Evolutionary conservation across 176 grass and related monocot genomes (phyloP).

Genomic region (Avena insularis): DNA sequence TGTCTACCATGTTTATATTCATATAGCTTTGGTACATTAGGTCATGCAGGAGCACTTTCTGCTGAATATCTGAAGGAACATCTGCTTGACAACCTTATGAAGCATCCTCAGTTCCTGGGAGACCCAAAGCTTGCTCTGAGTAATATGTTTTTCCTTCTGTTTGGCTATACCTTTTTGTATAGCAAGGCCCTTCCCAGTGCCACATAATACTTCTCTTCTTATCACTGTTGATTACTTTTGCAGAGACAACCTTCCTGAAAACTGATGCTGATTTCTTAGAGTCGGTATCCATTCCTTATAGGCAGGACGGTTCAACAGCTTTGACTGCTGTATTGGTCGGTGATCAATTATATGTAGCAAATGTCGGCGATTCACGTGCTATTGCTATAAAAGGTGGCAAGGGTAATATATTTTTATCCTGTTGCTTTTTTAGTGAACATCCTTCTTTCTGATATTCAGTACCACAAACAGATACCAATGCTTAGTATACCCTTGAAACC

Average conservation of each 20-base stretch:
- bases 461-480: neutral
- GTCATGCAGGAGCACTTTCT: slow-evolving; percentile 77
- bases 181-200: slow-evolving; percentile 33
- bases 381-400: slow-evolving; percentile 69
- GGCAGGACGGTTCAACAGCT: slow-evolving; percentile 95
- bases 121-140: slow-evolving; percentile 84
- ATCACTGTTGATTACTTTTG: slow-evolving; percentile 37
- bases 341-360: slow-evolving; percentile 79
- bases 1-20: slow-evolving; percentile 12
- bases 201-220: slow-evolving; percentile 15
- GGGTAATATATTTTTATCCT: slow-evolving; percentile 49
- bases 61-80: slow-evolving; percentile 87
- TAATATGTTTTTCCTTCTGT: slow-evolving; percentile 49
- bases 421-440: slow-evolving; percentile 11
- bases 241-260: slow-evolving; percentile 67
- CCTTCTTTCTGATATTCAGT: neutral
- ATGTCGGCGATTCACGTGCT: slow-evolving; percentile 91
- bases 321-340: slow-evolving; percentile 74
- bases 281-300: slow-evolving; percentile 54
- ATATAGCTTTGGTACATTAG: slow-evolving; percentile 48
- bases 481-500: slow-evolving; percentile 10
- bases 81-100: slow-evolving; percentile 84
- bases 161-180: slow-evolving; percentile 17
- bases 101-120: slow-evolving; percentile 75
- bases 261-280: slow-evolving; percentile 81